These are phyloP conservation scores for Dispira parvispora DNA, from an alignment of 192 early-diverging fungal genomes.

Conservation along the genomic window DNA sequence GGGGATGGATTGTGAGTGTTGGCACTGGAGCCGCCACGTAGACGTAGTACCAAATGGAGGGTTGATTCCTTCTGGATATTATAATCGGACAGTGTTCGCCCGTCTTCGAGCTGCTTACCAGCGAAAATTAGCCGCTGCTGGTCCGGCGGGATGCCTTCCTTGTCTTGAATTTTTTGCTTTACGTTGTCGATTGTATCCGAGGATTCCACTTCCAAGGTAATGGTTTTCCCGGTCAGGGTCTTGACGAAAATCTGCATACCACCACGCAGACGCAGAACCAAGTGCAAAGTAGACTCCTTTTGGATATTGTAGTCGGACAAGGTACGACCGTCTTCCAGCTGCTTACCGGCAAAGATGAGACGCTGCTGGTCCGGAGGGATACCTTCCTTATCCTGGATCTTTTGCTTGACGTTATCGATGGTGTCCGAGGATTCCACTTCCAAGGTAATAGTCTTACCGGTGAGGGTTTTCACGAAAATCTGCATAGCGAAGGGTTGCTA, in stretches of 20 bases:
- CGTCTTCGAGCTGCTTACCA: slow-evolving; percentile 73
- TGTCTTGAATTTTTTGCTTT: slow-evolving; percentile 71
- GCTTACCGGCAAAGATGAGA: too few species aligned
- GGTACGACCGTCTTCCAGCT: too few species aligned
- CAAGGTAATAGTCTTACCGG: slow-evolving; percentile 68
- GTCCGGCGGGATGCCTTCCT: slow-evolving; percentile 78
- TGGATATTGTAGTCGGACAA: too few species aligned
- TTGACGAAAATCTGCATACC: slow-evolving; percentile 84
- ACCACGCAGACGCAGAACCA: slow-evolving; percentile 92
- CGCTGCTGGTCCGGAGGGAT: too few species aligned
- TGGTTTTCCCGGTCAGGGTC: slow-evolving; percentile 92
- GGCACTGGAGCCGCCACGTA: slow-evolving; percentile 79
- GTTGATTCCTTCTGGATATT: slow-evolving; percentile 79
- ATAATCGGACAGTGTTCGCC: slow-evolving; percentile 51
- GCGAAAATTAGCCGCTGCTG: slow-evolving; percentile 72
- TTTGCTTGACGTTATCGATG: too few species aligned
- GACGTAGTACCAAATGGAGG: slow-evolving; percentile 57
- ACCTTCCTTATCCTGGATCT: too few species aligned
- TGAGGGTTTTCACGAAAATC: slow-evolving; percentile 76
- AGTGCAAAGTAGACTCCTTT: slow-evolving; percentile 59
- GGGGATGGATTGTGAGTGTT: background rate
- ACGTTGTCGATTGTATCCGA: slow-evolving; percentile 64
- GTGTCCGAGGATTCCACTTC: slow-evolving; percentile 34
- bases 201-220: slow-evolving; percentile 78
- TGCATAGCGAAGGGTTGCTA: slow-evolving; percentile 14